phyloP scores from a whole-genome alignment of 139 green algal genomes.

The Gonium pectorale region DNA sequence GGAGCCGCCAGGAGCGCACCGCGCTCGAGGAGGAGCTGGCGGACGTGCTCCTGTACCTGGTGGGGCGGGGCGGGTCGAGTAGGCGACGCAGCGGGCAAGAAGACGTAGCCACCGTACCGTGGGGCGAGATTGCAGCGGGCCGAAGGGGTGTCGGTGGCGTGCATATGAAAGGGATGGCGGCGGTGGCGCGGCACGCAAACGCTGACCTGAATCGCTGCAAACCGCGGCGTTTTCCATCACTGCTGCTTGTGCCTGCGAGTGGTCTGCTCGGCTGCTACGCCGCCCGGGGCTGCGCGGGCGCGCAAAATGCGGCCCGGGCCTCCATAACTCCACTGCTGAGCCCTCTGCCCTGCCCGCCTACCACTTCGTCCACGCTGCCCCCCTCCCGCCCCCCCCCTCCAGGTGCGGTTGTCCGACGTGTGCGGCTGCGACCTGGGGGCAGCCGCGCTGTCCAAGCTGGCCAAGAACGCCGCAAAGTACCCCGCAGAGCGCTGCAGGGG shows the following conservation, averaged over 20 bases:
- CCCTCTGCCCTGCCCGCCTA: too few relatives aligned
- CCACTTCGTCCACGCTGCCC: neutral
- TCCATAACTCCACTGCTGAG: neutral
- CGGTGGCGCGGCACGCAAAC: too few relatives aligned
- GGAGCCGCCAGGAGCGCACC: constrained; percentile 56
- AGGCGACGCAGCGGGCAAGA: neutral
- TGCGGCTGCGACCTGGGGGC: constrained; percentile 77
- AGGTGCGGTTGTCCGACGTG: constrained; percentile 59
- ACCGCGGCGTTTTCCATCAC: neutral
- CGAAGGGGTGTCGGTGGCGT: too few relatives aligned
- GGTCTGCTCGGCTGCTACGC: too few relatives aligned
- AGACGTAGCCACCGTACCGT: neutral
- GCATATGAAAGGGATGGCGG: too few relatives aligned
- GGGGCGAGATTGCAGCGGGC: too few relatives aligned
- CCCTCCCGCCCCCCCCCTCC: neutral
- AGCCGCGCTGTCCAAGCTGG: constrained; percentile 66
- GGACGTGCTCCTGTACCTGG: constrained; percentile 85
- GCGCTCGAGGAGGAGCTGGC: constrained; percentile 81
- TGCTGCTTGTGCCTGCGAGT: neutral
- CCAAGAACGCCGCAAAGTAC: constrained; percentile 76
- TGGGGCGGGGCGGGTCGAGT: constrained; percentile 32
- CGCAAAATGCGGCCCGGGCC: too few relatives aligned
- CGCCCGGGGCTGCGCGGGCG: too few relatives aligned
- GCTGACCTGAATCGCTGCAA: too few relatives aligned
- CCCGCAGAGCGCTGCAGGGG: constrained; percentile 66